A percentile compares a stretch with the other conserved stretches of the same genome.
Conservation (phyloP, 1,139 yeast species). For the Taphrina flavorubra region DNA sequence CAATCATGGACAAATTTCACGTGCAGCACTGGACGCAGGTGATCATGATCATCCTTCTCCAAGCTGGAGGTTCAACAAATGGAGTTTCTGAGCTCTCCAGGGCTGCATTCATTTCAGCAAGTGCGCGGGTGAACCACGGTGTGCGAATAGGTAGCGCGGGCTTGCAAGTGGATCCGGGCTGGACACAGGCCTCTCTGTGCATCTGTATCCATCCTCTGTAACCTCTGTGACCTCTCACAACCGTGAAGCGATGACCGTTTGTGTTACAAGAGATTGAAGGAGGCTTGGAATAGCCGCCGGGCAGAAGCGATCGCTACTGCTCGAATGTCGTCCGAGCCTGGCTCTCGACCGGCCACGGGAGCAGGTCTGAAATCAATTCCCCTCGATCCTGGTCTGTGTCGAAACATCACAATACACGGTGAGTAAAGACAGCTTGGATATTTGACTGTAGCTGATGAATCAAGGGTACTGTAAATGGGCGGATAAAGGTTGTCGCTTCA, state of each 20-base stretch:
- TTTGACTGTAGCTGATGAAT: not conserved
- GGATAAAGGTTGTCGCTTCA: slow-evolving; percentile 85
- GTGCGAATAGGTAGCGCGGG: not conserved
- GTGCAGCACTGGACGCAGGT: too few species aligned
- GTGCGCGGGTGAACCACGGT: too few species aligned
- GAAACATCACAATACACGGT: slow-evolving; percentile 80
- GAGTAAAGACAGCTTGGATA: not conserved
- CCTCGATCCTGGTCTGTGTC: slow-evolving; percentile 59
- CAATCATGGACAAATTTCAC: too few species aligned
- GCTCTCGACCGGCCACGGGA: slow-evolving; percentile 29
- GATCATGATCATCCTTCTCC: too few species aligned
- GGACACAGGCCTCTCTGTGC: not conserved
- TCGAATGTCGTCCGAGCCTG: slow-evolving; percentile 16
- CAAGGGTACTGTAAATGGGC: slow-evolving; percentile 81
- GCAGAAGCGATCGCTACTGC: not conserved
- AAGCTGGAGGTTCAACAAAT: too few species aligned
- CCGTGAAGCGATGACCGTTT: too few species aligned
- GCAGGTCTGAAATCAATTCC: slow-evolving; percentile 21
- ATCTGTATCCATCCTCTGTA: not conserved
- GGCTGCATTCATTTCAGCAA: too few species aligned
- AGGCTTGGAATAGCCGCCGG: too few species aligned
- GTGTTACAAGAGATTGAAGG: too few species aligned
- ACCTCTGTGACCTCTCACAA: slow-evolving; percentile 1
- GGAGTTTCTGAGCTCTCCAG: too few species aligned
- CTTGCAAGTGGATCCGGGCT: not conserved